Percentiles rank a stretch among this genome's conserved stretches.
phyloP scores from a whole-genome alignment of 2,329 filamentous ascomycete species.

The Aspergillus ochraceoroseus region DNA sequence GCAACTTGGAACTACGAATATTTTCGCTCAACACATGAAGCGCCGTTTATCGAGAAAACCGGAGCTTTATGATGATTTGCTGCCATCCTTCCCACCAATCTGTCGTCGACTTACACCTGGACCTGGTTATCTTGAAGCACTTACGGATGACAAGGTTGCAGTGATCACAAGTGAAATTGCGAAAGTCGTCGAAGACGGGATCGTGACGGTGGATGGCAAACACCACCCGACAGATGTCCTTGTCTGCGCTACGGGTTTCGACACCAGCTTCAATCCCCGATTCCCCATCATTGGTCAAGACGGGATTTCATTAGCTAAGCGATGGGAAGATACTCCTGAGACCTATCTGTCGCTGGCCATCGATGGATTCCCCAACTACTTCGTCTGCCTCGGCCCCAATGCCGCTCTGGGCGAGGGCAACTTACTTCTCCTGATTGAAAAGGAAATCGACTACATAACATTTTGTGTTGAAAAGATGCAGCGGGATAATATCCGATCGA shows the following conservation, averaged over 20 bases:
- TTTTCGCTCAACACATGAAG: constrained; percentile 34
- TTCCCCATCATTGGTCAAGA: constrained; percentile 34
- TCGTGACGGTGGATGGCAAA: constrained; percentile 34
- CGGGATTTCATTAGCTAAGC: constrained; percentile 26
- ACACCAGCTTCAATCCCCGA: constrained; percentile 34
- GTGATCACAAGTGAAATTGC: constrained; percentile 55
- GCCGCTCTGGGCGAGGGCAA: constrained; percentile 33
- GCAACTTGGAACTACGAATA: constrained; percentile 23
- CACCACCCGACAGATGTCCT: constrained; percentile 35
- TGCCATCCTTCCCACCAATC: constrained; percentile 30
- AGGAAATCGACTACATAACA: constrained; percentile 34
- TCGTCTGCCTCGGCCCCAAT: constrained; percentile 34
- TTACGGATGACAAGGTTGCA: constrained; percentile 57
- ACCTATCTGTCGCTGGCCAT: constrained; percentile 36
- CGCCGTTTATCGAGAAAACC: constrained; percentile 33
- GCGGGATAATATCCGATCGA: constrained; percentile 32
- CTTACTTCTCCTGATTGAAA: constrained; percentile 34
- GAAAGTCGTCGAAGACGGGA: constrained; percentile 30
- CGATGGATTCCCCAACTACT: constrained; percentile 36
- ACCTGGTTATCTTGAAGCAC: constrained; percentile 54
- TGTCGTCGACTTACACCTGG: constrained; percentile 45
- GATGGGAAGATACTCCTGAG: constrained; percentile 33
- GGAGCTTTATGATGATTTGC: constrained; percentile 34
- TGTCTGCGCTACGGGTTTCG: constrained; percentile 39
- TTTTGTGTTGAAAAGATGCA: constrained; percentile 35